phyloP scores from a whole-genome alignment of 495 filamentous ascomycete species.

The Friedmanniomyces endolithicus region DNA sequence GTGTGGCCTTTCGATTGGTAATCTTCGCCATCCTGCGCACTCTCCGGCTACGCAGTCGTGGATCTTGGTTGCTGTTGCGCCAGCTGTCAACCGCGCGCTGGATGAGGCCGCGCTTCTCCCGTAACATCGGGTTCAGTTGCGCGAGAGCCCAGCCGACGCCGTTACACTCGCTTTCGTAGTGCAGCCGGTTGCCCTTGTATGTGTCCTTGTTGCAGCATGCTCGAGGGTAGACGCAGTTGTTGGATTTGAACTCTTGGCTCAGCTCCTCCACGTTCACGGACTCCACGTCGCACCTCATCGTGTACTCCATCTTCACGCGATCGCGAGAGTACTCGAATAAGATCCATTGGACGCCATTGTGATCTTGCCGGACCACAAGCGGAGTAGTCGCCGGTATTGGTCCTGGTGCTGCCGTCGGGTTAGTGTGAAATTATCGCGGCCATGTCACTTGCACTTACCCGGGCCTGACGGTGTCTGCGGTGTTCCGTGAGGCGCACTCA shows the following conservation, averaged over 20 bases:
- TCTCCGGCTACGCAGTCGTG: slow-evolving; percentile 72
- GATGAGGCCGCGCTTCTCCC: slow-evolving; percentile 89
- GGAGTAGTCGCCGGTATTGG: slow-evolving; percentile 98
- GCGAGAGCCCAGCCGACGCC: slow-evolving; percentile 94
- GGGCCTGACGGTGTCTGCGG: slow-evolving; percentile 39
- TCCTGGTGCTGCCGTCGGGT: slow-evolving; percentile 65
- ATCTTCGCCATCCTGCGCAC: slow-evolving; percentile 94
- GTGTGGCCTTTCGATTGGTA: slow-evolving; percentile 59
- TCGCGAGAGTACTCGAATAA: slow-evolving; percentile 97
- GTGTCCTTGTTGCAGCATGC: slow-evolving; percentile 92
- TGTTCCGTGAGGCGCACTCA: slow-evolving; percentile 34
- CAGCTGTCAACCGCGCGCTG: slow-evolving; percentile 96
- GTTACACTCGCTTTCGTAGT: slow-evolving; percentile 98
- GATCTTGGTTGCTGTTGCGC: slow-evolving; percentile 97
- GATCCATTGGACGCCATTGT: slow-evolving; percentile 97
- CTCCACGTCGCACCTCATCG: slow-evolving; percentile 94
- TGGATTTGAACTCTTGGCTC: slow-evolving; percentile 78
- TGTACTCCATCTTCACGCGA: slow-evolving; percentile 98
- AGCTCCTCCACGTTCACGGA: slow-evolving; percentile 85
- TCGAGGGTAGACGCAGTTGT: slow-evolving; percentile 95
- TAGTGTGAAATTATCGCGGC: slow-evolving; percentile 19
- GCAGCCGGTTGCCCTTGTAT: slow-evolving; percentile 85
- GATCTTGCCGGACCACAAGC: slow-evolving; percentile 85
- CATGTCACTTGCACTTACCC: background rate
- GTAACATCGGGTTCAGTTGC: slow-evolving; percentile 75